These are phyloP conservation scores for Teunomyces lycoperdinae DNA, from an alignment of 805 yeast genomes.

Conservation along the genomic window DNA sequence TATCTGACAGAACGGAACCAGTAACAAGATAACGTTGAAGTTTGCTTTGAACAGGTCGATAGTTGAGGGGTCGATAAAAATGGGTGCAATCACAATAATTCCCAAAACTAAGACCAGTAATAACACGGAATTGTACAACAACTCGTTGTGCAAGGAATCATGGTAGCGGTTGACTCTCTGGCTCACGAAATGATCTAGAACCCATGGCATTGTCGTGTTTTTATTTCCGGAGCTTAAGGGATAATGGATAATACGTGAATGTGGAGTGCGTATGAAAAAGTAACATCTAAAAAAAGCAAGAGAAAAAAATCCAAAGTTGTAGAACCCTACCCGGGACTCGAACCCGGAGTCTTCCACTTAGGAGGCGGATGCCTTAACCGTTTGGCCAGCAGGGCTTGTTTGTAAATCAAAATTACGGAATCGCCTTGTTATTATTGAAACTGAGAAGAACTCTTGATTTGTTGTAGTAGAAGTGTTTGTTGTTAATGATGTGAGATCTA, in stretches of 20 bases:
- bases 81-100: slow-evolving; percentile 9
- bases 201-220: neutral
- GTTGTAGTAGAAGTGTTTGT: no score
- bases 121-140: slow-evolving; percentile 3
- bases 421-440: neutral
- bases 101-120: slow-evolving; percentile 10
- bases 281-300: neutral
- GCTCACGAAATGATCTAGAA: neutral
- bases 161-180: neutral
- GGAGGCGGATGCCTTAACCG: slow-evolving; percentile 53
- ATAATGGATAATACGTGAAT: neutral
- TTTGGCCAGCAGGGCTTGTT: slow-evolving; percentile 49
- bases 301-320: slow-evolving; percentile 2
- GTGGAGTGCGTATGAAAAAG: neutral
- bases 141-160: neutral
- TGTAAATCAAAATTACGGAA: neutral
- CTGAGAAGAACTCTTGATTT: no score
- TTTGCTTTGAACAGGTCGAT: slow-evolving; percentile 11
- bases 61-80: slow-evolving; percentile 13
- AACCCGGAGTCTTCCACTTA: slow-evolving; percentile 39
- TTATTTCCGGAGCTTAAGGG: neutral
- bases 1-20: slow-evolving; percentile 15
- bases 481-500: no score
- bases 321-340: slow-evolving; percentile 39
- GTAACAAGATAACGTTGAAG: slow-evolving; percentile 13